Conservation (phyloP, 2,329 filamentous ascomycete genomes). For the Trichoderma koningiopsis region DNA sequence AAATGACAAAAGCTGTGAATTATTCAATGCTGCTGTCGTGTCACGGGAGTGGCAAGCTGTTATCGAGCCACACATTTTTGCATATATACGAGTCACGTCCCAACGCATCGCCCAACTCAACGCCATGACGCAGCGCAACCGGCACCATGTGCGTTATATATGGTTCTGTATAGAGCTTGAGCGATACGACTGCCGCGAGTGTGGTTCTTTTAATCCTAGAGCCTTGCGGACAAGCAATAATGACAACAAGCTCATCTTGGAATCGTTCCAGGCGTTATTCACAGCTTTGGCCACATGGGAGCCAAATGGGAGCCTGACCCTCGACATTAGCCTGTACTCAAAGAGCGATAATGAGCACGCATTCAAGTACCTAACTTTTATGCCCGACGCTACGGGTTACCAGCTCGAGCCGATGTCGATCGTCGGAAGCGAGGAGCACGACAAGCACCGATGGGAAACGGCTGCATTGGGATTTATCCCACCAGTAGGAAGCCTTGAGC, state of each 20-base stretch:
- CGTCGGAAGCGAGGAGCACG: slow-evolving; percentile 7
- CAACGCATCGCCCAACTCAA: slow-evolving; percentile 29
- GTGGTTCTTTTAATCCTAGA: slow-evolving; percentile 24
- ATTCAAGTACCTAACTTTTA: slow-evolving; percentile 40
- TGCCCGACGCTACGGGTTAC: slow-evolving; percentile 28
- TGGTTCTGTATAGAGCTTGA: slow-evolving; percentile 37
- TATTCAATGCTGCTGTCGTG: slow-evolving; percentile 9
- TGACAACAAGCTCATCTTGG: slow-evolving; percentile 34
- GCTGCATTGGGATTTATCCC: background rate
- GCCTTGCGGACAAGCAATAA: slow-evolving; percentile 28
- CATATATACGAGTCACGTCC: slow-evolving; percentile 33
- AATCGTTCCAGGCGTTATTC: slow-evolving; percentile 38
- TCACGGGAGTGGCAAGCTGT: slow-evolving; percentile 32
- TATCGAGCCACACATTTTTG: slow-evolving; percentile 34
- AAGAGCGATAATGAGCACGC: slow-evolving; percentile 41
- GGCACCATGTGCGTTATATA: slow-evolving; percentile 33
- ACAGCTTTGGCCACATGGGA: slow-evolving; percentile 38
- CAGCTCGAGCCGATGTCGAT: slow-evolving; percentile 22
- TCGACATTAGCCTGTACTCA: slow-evolving; percentile 45
- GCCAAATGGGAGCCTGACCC: slow-evolving; percentile 36
- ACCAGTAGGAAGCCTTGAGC: slow-evolving; percentile 8
- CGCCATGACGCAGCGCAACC: slow-evolving; percentile 31
- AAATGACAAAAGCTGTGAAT: slow-evolving; percentile 9
- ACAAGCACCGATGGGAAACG: slow-evolving; percentile 8
- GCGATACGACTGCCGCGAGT: slow-evolving; percentile 32